Evolutionary conservation across 805 yeast genomes (phyloP).

Genomic region (Schwanniomyces vanrijiae): DNA sequence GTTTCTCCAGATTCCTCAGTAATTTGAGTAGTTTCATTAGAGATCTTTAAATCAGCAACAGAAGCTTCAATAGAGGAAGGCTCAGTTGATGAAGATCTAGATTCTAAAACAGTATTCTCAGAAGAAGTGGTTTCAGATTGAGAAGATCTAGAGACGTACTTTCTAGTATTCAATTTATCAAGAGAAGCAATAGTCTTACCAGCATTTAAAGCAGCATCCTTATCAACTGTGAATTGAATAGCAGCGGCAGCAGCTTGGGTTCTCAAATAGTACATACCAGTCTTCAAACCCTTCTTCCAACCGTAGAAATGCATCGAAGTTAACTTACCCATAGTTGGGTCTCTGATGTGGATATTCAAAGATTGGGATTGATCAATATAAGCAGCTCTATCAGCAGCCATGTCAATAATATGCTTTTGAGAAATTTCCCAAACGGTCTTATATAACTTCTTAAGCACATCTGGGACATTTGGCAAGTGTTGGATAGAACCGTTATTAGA

Average conservation of each 20-base stretch:
- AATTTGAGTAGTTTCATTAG: conserved; percentile 13
- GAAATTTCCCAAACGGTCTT: conserved; percentile 65
- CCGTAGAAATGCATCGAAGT: conserved; percentile 99
- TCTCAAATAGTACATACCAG: conserved; percentile 97
- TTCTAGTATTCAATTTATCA: conserved; percentile 40
- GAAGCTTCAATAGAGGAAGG: conserved; percentile 47
- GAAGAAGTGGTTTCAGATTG: conserved; percentile 18
- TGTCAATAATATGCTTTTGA: conserved; percentile 57
- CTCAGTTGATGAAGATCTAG: conserved; percentile 31
- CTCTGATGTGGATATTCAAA: conserved; percentile 81
- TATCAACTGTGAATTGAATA: conserved; percentile 73
- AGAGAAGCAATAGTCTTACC: conserved; percentile 37
- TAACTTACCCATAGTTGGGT: conserved; percentile 94
- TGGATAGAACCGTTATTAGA: conserved; percentile 60
- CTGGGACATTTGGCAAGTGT: conserved; percentile 53
- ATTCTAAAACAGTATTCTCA: conserved; percentile 11
- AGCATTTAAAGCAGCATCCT: conserved; percentile 39
- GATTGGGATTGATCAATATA: conserved; percentile 92
- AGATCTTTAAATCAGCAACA: conserved; percentile 43
- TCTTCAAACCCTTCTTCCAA: conserved; percentile 97
- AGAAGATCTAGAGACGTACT: conserved; percentile 25
- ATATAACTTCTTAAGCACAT: conserved; percentile 52
- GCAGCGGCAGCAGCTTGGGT: conserved; percentile 98
- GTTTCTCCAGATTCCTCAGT: conserved; percentile 20
- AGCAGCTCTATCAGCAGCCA: conserved; percentile 76